These are phyloP conservation scores for Aspergillus eucalypticola DNA, from an alignment of 2,329 filamentous ascomycete genomes.

Conservation along the genomic window DNA sequence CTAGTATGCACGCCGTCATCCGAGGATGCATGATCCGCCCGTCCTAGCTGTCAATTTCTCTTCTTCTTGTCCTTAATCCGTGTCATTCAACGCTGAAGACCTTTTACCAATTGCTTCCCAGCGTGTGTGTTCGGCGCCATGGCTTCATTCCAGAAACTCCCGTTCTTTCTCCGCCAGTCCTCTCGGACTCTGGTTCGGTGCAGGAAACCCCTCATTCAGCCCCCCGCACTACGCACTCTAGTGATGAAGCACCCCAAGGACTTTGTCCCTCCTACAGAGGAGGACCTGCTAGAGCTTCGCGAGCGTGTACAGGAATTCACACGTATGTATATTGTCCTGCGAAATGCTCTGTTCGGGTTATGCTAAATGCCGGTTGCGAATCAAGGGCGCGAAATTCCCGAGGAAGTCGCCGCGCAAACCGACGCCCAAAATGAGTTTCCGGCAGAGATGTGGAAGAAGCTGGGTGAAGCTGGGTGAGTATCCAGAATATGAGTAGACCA, in stretches of 20 bases:
- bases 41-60: neutral
- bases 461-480: conserved; percentile 74
- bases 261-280: conserved; percentile 65
- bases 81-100: neutral
- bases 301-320: conserved; percentile 87
- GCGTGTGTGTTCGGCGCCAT: conserved; percentile 22
- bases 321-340: conserved; percentile 37
- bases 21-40: conserved; percentile 2
- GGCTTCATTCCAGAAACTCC: conserved; percentile 32
- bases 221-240: conserved; percentile 43
- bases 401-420: conserved; percentile 77
- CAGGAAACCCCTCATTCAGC: conserved; percentile 32
- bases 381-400: conserved; percentile 75
- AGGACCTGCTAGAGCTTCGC: conserved; percentile 77
- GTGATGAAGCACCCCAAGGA: conserved; percentile 70
- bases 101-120: neutral
- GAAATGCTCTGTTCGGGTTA: too few relatives aligned
- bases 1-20: neutral
- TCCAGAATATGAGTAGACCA: neutral
- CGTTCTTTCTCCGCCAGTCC: conserved; percentile 37
- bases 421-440: conserved; percentile 88
- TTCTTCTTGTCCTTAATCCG: neutral
- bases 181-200: conserved; percentile 29
- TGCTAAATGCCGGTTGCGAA: neutral
- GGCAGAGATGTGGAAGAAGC: conserved; percentile 85